Conservation (phyloP, 768 basidiomycete genomes). For the Naematelia aurantialba region DNA sequence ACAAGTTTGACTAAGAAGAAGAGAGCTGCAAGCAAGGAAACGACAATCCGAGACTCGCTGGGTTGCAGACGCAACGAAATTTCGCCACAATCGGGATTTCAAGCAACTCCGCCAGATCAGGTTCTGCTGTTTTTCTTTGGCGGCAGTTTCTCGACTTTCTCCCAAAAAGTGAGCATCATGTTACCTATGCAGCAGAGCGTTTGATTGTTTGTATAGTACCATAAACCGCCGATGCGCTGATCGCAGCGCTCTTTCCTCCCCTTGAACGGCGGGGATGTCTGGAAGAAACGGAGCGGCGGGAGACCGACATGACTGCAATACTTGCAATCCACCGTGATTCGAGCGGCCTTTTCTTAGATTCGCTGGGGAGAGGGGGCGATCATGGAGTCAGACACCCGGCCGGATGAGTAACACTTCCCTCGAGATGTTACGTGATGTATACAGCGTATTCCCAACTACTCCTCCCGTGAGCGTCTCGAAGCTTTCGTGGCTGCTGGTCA, state of each 20-base stretch:
- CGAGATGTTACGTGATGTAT: neutral
- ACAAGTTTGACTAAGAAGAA: conserved; percentile 3
- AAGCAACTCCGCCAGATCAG: neutral
- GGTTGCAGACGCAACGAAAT: neutral
- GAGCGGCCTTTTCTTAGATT: neutral
- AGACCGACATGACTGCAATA: conserved; percentile 14
- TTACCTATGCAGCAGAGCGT: neutral
- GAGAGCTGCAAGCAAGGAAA: neutral
- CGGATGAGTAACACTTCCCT: neutral
- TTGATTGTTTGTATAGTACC: conserved; percentile 1
- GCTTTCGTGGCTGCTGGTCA: too few relatives aligned
- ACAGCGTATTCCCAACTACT: too few relatives aligned
- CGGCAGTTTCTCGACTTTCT: conserved; percentile 4
- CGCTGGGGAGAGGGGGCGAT: neutral
- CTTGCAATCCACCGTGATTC: neutral
- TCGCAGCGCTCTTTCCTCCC: conserved; percentile 30
- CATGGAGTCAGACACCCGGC: neutral
- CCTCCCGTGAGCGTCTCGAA: too few relatives aligned
- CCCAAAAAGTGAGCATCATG: too few relatives aligned
- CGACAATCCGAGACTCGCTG: neutral
- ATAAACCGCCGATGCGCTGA: conserved; percentile 41
- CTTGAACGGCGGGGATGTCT: conserved; percentile 3
- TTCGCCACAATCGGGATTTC: conserved; percentile 5
- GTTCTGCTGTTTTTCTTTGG: neutral
- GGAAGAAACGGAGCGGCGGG: conserved; percentile 47